phyloP scores from a whole-genome alignment of 78 protist genomes.

The Bodo saltans region DNA sequence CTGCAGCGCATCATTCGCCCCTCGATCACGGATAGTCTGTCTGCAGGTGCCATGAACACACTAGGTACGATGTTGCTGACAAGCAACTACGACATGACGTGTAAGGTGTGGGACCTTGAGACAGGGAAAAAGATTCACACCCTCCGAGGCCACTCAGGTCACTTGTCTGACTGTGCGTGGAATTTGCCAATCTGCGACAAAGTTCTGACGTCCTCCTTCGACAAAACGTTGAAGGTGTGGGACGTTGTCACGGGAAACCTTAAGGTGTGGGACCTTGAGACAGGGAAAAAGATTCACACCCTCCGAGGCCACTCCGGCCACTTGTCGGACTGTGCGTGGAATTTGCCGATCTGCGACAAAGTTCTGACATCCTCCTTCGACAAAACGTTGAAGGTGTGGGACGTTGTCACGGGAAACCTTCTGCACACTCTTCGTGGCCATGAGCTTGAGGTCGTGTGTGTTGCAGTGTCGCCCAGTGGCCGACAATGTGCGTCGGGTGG shows the following conservation, averaged over 20 bases:
- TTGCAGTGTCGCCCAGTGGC: conserved; percentile 5
- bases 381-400: conserved; percentile 36
- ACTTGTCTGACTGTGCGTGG: conserved; percentile 49
- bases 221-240: conserved; percentile 36
- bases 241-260: too few species aligned
- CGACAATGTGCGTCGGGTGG: conserved; percentile 24
- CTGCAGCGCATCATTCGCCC: too few species aligned
- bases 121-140: conserved; percentile 47
- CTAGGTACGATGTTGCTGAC: neutral
- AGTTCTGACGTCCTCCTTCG: conserved; percentile 19
- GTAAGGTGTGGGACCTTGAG: conserved; percentile 50
- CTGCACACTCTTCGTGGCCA: conserved; percentile 42
- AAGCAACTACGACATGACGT: conserved; percentile 43
- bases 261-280: conserved; percentile 52
- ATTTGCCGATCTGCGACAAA: conserved; percentile 5
- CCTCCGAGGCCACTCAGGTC: conserved; percentile 17
- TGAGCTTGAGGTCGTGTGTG: conserved; percentile 27
- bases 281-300: conserved; percentile 47
- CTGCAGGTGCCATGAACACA: neutral
- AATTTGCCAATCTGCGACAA: conserved; percentile 14
- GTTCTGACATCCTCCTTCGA: conserved; percentile 24
- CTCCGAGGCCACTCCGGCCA: conserved; percentile 21
- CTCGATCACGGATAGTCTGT: conserved; percentile 2
- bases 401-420: conserved; percentile 15
- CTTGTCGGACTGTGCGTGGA: conserved; percentile 51